These are phyloP conservation scores for Starmerella ratchasimensis DNA, from an alignment of 805 yeast genomes.

Conservation along the genomic window DNA sequence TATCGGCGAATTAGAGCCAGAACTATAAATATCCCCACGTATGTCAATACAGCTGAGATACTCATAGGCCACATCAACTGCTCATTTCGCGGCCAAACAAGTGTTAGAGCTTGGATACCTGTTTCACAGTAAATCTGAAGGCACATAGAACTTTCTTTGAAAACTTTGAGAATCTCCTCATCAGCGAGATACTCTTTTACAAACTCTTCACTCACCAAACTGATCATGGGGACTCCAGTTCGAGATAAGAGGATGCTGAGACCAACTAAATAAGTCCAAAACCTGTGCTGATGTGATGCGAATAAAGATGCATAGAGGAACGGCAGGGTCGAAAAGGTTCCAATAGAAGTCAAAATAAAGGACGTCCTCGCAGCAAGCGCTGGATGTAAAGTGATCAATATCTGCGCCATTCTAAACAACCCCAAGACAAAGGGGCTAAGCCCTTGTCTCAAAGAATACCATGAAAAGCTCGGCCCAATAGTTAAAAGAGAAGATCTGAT, in stretches of 20 bases:
- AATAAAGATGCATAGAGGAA: background rate
- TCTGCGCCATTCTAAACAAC: slow-evolving; percentile 14
- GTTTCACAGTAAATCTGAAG: slow-evolving; percentile 12
- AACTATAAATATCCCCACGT: slow-evolving; percentile 10
- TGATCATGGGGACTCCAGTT: slow-evolving; percentile 16
- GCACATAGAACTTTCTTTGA: slow-evolving; percentile 10
- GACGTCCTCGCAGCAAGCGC: slow-evolving; percentile 4
- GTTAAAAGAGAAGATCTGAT: slow-evolving; percentile 14
- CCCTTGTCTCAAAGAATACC: slow-evolving; percentile 12
- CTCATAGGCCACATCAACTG: slow-evolving; percentile 12
- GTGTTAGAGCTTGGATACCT: slow-evolving; percentile 8
- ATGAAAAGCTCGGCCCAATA: slow-evolving; percentile 18
- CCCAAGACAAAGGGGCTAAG: slow-evolving; percentile 11
- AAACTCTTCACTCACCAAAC: slow-evolving; percentile 8
- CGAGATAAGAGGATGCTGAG: slow-evolving; percentile 12
- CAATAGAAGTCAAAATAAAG: slow-evolving; percentile 2
- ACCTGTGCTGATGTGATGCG: too few species aligned
- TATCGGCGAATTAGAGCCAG: slow-evolving; percentile 1
- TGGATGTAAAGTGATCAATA: slow-evolving; percentile 12
- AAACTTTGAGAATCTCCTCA: slow-evolving; percentile 15
- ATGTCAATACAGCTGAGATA: slow-evolving; percentile 8
- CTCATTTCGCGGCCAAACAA: slow-evolving; percentile 11
- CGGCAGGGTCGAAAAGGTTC: slow-evolving; percentile 2
- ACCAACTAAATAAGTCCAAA: slow-evolving; percentile 7
- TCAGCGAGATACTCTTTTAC: slow-evolving; percentile 15